Evolutionary conservation across 345 rosid species (phyloP), one percentile per base, ranked within the genome.

Genomic region (Corchorus capsularis): DNA sequence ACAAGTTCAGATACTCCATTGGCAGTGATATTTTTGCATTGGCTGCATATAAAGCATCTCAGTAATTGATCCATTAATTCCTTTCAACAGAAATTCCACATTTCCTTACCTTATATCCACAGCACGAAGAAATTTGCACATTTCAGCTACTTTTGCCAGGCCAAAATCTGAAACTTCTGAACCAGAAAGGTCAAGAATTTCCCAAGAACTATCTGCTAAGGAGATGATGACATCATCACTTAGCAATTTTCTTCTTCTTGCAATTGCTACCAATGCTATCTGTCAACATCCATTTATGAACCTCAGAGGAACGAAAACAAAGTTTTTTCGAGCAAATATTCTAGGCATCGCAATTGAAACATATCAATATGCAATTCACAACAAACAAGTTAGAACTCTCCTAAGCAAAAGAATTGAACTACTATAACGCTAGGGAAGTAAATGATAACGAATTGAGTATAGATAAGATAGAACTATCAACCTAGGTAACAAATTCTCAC

Each of bases 191-290:
- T 92, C 99, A 81, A 95, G 85, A 81, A 86, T 77, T 82, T 93
- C 91, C 98, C 98, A 90, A 19, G 96, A 91, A 78, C 85, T 78
- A 79, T 95, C 98, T 70, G 92, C 97, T 76, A 93, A 82, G 52
- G 94, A 73, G 63, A 84, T 8, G 60, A 95, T 75, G 65, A 86
- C 87, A 77, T 81, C 85, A 69, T 95, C 92, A 63, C 80, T 84
- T 16, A 95, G 82, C 73, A 93, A 79, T 82, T 81, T 87, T 75
- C 92, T 87, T 85, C 99, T 93, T 83, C 90, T 85, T 63, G 98
- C 95, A 85, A 95, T 90, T 74, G 96, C 93, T 10, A 83, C 87
- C 73, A 95, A 70, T 4, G 91, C 83, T 79, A 87, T 82, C 98
- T 93, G 80, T 63, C 65, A 53, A 45, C 63, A 53, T 39, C 52